A percentile compares a stretch with the other conserved stretches of the same genome.
These are phyloP conservation scores for Exserohilum turcica DNA, from an alignment of 2,329 filamentous ascomycete genomes.

Conservation along the genomic window DNA sequence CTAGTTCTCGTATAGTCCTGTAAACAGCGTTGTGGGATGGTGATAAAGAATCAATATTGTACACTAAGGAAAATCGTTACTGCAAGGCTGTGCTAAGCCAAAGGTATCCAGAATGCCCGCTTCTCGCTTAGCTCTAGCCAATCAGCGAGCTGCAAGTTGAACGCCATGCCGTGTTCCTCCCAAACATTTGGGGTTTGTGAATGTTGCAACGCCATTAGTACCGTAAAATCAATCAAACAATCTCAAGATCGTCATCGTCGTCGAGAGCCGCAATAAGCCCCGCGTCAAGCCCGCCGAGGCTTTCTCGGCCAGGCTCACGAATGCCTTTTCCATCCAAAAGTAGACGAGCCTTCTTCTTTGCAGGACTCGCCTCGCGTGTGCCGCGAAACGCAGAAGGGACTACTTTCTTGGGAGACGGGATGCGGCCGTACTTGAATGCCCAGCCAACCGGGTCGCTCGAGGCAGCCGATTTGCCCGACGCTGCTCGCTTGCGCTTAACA, in stretches of 20 bases:
- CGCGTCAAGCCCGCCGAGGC: constrained; percentile 44
- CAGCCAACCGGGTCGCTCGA: constrained; percentile 52
- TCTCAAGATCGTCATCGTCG: constrained; percentile 55
- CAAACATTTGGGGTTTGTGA: constrained; percentile 5
- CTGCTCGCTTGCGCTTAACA: constrained; percentile 51
- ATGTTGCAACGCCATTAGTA: constrained; percentile 6
- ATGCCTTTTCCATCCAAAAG: constrained; percentile 56
- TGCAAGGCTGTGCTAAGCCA: constrained; percentile 11
- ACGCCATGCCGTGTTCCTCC: constrained; percentile 22
- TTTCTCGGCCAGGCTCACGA: constrained; percentile 56
- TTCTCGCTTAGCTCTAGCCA: constrained; percentile 42
- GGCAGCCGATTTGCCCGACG: constrained; percentile 37
- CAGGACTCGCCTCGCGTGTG: constrained; percentile 43
- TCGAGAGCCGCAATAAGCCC: constrained; percentile 47
- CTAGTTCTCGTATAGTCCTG: neutral
- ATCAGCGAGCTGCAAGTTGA: constrained; percentile 28
- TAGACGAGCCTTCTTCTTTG: constrained; percentile 57
- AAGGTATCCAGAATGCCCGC: constrained; percentile 20
- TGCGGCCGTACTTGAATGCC: constrained; percentile 51
- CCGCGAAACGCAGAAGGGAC: constrained; percentile 32
- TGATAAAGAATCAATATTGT: constrained; percentile 10
- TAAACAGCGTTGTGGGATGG: neutral
- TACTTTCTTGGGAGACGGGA: constrained; percentile 43
- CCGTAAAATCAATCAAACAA: constrained; percentile 42
- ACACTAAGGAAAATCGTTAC: constrained; percentile 29